These are phyloP conservation scores for Eucalyptus fibrosa DNA, from an alignment of 345 rosid species.

Conservation along the genomic window DNA sequence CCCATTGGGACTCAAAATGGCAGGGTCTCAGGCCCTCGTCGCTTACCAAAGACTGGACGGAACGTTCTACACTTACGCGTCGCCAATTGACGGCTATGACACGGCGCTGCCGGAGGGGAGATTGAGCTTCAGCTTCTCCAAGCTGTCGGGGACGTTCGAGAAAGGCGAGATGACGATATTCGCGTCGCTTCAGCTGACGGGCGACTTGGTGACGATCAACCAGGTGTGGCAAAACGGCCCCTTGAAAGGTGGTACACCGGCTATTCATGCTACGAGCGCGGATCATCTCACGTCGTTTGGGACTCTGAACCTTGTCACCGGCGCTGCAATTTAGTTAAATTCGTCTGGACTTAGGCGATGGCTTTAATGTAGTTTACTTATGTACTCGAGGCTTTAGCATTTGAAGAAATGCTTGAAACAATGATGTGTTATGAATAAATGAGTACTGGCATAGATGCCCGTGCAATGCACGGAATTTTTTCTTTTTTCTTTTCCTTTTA, in stretches of 20 bases:
- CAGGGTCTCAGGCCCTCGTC: conserved; percentile 41
- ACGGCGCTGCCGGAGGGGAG: conserved; percentile 11
- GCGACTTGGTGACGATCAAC: background rate
- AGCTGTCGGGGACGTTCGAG: conserved; percentile 1
- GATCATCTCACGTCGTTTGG: background rate
- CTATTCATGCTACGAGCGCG: background rate
- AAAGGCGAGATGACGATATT: conserved; percentile 14
- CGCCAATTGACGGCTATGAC: background rate
- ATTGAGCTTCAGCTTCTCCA: conserved; percentile 15
- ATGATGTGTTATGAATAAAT: background rate
- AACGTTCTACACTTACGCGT: background rate
- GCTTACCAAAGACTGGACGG: conserved; percentile 20
- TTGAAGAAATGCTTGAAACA: background rate
- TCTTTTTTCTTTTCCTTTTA: background rate
- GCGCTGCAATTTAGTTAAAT: background rate
- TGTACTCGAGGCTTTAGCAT: background rate
- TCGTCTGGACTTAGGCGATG: background rate
- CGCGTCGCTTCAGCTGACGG: conserved; percentile 18
- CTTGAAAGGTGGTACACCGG: background rate
- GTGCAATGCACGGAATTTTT: background rate
- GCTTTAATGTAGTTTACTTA: background rate
- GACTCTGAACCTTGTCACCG: background rate
- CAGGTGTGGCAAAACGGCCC: conserved; percentile 42
- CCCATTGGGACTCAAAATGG: conserved; percentile 17
- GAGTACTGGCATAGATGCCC: background rate